Evolutionary conservation across 345 rosid genomes (phyloP), one percentile per base, ranked within the genome.

Genomic region (Gossypium longicalyx): DNA sequence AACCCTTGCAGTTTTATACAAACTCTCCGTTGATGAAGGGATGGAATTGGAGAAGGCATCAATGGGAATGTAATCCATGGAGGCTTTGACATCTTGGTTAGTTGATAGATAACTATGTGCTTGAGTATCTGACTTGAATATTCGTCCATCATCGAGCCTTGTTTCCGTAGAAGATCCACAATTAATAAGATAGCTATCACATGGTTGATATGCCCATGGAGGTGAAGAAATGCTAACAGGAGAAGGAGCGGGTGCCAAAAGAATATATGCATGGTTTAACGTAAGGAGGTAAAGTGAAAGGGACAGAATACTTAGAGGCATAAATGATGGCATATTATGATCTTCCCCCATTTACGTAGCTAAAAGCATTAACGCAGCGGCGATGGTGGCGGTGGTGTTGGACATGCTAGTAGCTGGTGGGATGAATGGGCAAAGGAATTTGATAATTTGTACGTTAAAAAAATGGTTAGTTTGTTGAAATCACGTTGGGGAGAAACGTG

Each of bases 131-230:
- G 97, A 88, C 58, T 76, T 86, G 82, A 94, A 94, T 9, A 13
- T 82, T 17, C 97, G 77, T 2, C 93, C 97, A 77, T 94, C 97
- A 19, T 83, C 82, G 56, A 92, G 97, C 62, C 65, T 79, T 12
- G 89, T 87, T 49, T 85, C 85, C 41, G 68, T 70, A 17, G 91
- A 66, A 3, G 98, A 90, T 11, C 97, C 98, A 19, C 97, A 94
- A 78, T 89, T 82, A 23, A 94, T 72, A 15, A 88, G 91, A 81
- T 90, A 92, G 48, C 78, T 80, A 71, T 94, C 97, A 1, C 83
- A 61, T n/a, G 97, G 97, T 0, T 72, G 13, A 12, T 19, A 88
- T 2, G 71, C 41, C 4, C 7, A 34, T 34, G 41, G 41, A 34
- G 7, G 7, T 34, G 41, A 61, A 9, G 27, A 23, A 25, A 20